These are phyloP conservation scores for Gossypium thurberi DNA, from an alignment of 345 rosid genomes.

Conservation along the genomic window DNA sequence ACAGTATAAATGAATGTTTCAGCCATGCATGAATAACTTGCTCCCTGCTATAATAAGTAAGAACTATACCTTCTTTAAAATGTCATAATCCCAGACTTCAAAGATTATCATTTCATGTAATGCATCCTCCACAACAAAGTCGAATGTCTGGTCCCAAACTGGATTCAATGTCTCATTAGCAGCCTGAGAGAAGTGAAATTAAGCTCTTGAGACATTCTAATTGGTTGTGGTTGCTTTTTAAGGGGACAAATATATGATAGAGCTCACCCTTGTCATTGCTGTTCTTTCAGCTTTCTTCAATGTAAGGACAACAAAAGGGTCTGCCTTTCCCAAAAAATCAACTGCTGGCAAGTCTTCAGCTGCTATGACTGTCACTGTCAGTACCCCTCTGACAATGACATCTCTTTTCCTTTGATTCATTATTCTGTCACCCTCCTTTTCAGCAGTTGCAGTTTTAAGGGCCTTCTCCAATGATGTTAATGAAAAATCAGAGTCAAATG, in stretches of 20 bases:
- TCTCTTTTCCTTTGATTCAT: conserved; percentile 35
- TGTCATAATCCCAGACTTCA: conserved; percentile 82
- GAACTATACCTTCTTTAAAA: conserved; percentile 61
- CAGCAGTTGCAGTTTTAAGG: conserved; percentile 40
- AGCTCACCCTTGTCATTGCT: conserved; percentile 64
- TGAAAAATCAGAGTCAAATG: conserved; percentile 40
- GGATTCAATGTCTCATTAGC: conserved; percentile 72
- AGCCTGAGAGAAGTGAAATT: conserved; percentile 35
- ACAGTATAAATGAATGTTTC: neutral
- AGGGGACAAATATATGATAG: neutral
- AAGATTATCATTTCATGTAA: conserved; percentile 69
- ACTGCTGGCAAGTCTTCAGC: conserved; percentile 68
- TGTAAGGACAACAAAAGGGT: conserved; percentile 61
- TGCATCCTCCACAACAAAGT: conserved; percentile 90
- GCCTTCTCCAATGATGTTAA: conserved; percentile 71
- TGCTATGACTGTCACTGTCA: conserved; percentile 62
- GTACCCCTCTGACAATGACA: conserved; percentile 81
- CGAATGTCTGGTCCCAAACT: conserved; percentile 93
- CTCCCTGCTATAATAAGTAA: neutral
- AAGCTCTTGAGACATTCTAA: neutral
- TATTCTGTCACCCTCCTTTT: conserved; percentile 18
- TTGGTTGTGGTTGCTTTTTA: neutral
- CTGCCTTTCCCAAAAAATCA: conserved; percentile 74
- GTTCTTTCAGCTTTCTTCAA: conserved; percentile 68
- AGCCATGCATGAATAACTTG: neutral